A percentile compares a stretch with the other conserved stretches of the same genome.
phyloP scores from a whole-genome alignment of 1,284 basidiomycete genomes.

The Boletus calvinii region DNA sequence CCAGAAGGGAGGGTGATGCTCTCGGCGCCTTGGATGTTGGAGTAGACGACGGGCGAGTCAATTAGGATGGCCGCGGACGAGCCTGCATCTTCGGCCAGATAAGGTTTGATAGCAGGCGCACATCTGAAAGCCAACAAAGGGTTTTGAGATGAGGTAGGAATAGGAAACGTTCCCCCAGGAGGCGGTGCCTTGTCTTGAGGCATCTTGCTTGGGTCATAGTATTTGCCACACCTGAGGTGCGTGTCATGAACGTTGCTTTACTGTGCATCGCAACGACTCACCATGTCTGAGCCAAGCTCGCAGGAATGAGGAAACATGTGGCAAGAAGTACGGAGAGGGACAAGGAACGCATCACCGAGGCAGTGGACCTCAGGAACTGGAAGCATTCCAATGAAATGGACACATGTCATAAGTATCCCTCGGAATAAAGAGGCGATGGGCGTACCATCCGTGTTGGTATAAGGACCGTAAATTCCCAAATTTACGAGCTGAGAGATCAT shows the following conservation, averaged over 20 bases:
- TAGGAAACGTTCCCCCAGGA: slow-evolving; percentile 27
- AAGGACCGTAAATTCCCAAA: neutral
- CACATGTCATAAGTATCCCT: neutral
- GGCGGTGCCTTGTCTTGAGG: slow-evolving; percentile 22
- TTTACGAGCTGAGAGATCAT: neutral
- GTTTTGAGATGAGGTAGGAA: slow-evolving; percentile 19
- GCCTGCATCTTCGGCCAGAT: slow-evolving; percentile 28
- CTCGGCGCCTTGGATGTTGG: slow-evolving; percentile 22
- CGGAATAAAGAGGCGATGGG: neutral
- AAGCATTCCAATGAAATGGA: neutral
- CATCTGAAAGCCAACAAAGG: slow-evolving; percentile 32
- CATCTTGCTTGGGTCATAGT: slow-evolving; percentile 28
- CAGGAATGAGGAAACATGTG: slow-evolving; percentile 18
- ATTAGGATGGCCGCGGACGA: slow-evolving; percentile 27
- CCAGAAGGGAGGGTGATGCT: slow-evolving; percentile 28
- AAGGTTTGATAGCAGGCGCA: slow-evolving; percentile 30
- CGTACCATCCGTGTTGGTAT: slow-evolving; percentile 5
- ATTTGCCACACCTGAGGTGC: slow-evolving; percentile 30
- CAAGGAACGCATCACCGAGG: slow-evolving; percentile 9
- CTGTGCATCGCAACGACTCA: slow-evolving; percentile 18
- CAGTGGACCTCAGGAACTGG: neutral
- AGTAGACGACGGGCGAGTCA: slow-evolving; percentile 28
- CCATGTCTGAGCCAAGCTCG: slow-evolving; percentile 34
- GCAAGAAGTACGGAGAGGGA: slow-evolving; percentile 16
- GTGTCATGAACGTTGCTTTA: neutral